Base-by-base conservation (phyloP, 2,329 filamentous ascomycete genomes). In the Trichoderma citrinoviride region DNA sequence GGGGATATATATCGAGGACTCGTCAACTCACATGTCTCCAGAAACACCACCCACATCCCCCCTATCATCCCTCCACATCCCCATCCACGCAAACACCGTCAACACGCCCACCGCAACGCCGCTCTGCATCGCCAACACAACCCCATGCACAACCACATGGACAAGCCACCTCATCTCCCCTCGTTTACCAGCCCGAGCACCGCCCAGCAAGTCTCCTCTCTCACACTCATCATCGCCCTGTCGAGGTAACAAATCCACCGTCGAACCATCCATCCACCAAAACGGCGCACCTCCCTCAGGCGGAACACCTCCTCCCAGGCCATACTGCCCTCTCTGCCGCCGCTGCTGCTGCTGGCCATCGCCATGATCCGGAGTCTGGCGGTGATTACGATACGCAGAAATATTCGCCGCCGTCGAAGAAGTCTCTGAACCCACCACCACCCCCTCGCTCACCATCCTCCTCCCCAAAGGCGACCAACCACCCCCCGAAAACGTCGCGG, bases 71-170 rank as follows among this genome's bases (percentile, higher is more conserved):
- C 69, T 67, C 70, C 70, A 73, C 17, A 75, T 64, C 2, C 70
- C 69, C 41, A 73, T 67, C 62, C 72, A 73, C 33, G 71, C 67
- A 25, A 76, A 55, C 12, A 71, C 69, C 12, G 72, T 68, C 23
- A 74, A 70, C 19, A 75, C 68, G 0, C 46, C 65, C 40, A 74
- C 44, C n/a, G 71, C 67, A 8, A 70, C 69, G 2, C 65, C 23
- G 57, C 69, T 71, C 63, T 77, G 72, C 49, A 72, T 10, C 21
- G 46, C 68, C n/a, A 77, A 65, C 57, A 75, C 65, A 43, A 72
- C 57, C 8, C 68, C 71, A 37, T 75, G 74, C 46, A 74, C 60
- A 5, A 71, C 63, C 5, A 65, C 23, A 23, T 47, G 54, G 10
- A 64, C 47, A 27, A 58, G 61, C 29, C 70, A 29, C 33, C 33